Evolutionary conservation across 306 rosid genomes (phyloP).

Genomic region (Ormosia emarginata): DNA sequence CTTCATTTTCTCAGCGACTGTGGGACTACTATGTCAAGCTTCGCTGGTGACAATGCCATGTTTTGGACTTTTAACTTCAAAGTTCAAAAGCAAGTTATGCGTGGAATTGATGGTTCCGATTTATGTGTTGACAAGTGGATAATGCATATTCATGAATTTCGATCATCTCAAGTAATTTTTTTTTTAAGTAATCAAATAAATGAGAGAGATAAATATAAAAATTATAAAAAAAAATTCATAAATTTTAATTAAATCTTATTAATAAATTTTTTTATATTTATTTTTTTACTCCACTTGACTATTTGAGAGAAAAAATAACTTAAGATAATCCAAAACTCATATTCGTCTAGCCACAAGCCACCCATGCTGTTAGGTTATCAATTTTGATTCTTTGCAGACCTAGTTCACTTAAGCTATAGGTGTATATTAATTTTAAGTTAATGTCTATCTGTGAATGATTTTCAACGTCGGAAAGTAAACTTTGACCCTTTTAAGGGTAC

Average conservation of each 20-base stretch:
- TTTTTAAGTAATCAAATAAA: no score
- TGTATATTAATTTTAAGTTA: not conserved
- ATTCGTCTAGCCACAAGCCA: not conserved
- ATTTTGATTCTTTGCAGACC: not conserved
- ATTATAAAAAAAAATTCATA: no score
- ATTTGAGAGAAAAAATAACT: no score
- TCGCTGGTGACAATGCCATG: constrained; percentile 28
- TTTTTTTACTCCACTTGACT: no score
- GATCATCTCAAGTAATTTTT: no score
- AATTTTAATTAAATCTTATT: no score
- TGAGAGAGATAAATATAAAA: no score
- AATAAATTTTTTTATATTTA: no score
- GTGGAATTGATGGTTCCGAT: not conserved
- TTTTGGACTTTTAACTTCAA: not conserved
- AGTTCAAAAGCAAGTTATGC: constrained; percentile 7
- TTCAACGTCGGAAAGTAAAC: constrained; percentile 11
- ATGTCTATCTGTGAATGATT: not conserved
- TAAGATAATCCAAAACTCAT: no score
- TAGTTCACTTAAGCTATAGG: not conserved
- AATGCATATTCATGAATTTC: no score
- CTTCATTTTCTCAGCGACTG: not conserved
- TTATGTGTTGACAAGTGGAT: not conserved
- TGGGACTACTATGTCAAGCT: constrained; percentile 21
- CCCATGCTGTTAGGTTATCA: not conserved
- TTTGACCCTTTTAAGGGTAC: not conserved